Evolutionary conservation across 441 rosid species (phyloP).

Genomic region (Croton setiger): DNA sequence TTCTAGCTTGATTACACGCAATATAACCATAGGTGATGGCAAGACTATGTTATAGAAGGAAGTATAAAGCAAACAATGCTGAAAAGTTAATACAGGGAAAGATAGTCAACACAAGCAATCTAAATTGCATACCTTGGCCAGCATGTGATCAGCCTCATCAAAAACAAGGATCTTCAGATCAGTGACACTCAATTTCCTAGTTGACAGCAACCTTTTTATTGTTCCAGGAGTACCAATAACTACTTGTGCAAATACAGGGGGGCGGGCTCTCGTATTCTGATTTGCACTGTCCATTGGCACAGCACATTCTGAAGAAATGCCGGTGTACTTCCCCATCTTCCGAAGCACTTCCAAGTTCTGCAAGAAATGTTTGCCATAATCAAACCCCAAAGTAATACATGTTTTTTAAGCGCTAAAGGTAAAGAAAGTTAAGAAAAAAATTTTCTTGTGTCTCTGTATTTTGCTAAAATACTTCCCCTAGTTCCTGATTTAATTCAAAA

Average conservation of each 20-base stretch:
- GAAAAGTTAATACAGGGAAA: slow-evolving; percentile 1
- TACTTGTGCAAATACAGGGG: slow-evolving; percentile 58
- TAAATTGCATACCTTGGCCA: slow-evolving; percentile 57
- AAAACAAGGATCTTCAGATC: slow-evolving; percentile 80
- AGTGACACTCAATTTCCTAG: slow-evolving; percentile 47
- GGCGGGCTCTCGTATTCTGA: slow-evolving; percentile 33
- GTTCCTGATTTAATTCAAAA: too few relatives aligned
- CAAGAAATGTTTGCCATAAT: slow-evolving; percentile 16
- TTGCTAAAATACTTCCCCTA: neutral
- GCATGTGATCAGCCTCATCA: slow-evolving; percentile 99
- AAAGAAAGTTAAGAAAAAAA: neutral
- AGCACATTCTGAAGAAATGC: slow-evolving; percentile 68
- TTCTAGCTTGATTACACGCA: neutral
- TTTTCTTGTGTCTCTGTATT: neutral
- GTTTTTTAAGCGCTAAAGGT: neutral
- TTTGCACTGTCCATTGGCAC: slow-evolving; percentile 55
- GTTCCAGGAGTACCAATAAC: slow-evolving; percentile 99
- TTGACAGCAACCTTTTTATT: slow-evolving; percentile 63
- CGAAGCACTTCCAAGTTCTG: slow-evolving; percentile 91
- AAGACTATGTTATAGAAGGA: neutral
- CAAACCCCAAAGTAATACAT: neutral
- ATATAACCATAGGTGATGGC: neutral
- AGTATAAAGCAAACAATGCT: neutral
- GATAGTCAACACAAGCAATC: neutral
- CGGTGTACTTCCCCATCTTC: slow-evolving; percentile 90